phyloP scores from a whole-genome alignment of 495 filamentous ascomycete genomes.

The Mycothermus thermophilus region DNA sequence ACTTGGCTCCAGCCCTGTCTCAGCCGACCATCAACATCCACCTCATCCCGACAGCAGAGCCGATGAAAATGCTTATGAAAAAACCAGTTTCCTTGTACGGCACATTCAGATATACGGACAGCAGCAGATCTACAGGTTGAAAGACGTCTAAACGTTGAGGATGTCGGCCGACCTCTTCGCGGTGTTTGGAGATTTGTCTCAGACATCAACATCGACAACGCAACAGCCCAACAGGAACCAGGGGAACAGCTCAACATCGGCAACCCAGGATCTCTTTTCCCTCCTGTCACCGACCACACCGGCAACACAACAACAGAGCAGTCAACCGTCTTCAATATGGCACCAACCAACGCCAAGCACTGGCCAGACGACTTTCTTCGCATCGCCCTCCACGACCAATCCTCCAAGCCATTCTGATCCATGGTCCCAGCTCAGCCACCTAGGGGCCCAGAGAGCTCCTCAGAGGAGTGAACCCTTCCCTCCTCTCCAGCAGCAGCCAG shows the following conservation, averaged over 20 bases:
- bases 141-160: too few species aligned
- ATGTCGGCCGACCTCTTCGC: slow-evolving; percentile 71
- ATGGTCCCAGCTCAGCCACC: too few species aligned
- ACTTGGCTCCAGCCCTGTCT: too few species aligned
- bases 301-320: slow-evolving; percentile 9
- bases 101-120: too few species aligned
- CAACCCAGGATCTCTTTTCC: slow-evolving; percentile 13
- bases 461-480: slow-evolving; percentile 2
- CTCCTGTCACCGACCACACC: slow-evolving; percentile 5
- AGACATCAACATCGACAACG: slow-evolving; percentile 12
- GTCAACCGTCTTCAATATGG: slow-evolving; percentile 13
- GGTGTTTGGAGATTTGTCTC: slow-evolving; percentile 42
- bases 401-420: not conserved
- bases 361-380: too few species aligned
- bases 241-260: not conserved
- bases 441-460: too few species aligned
- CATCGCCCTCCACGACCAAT: not conserved
- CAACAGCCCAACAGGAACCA: slow-evolving; percentile 13
- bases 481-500: slow-evolving; percentile 1
- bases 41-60: too few species aligned
- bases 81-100: too few species aligned
- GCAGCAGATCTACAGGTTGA: too few species aligned
- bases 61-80: too few species aligned
- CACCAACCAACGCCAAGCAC: slow-evolving; percentile 6
- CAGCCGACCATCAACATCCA: too few species aligned